A percentile compares a stretch with the other conserved stretches of the same genome.
phyloP scores from a whole-genome alignment of 169 alveolate species.

The Babesia sp. region DNA sequence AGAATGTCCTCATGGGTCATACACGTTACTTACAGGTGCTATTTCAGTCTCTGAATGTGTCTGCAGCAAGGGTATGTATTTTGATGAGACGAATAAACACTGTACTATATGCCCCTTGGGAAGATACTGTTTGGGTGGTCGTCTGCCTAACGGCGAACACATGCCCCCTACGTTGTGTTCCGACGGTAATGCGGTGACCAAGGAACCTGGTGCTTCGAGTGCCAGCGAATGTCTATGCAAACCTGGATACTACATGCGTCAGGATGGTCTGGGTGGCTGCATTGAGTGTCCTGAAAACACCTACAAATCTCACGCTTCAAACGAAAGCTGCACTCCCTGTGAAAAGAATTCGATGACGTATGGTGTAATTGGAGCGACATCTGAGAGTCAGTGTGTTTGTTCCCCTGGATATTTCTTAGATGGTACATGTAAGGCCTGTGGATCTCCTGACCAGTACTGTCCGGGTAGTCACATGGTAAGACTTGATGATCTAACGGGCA shows the following conservation, averaged over 20 bases:
- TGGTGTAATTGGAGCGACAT: slow-evolving; percentile 65
- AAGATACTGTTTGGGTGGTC: slow-evolving; percentile 75
- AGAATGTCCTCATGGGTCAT: slow-evolving; percentile 77
- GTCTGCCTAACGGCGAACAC: slow-evolving; percentile 39
- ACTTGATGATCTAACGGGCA: slow-evolving; percentile 40
- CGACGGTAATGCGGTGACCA: slow-evolving; percentile 67
- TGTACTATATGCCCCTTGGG: slow-evolving; percentile 79
- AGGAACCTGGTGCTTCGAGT: slow-evolving; percentile 73
- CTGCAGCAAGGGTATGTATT: slow-evolving; percentile 66
- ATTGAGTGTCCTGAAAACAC: slow-evolving; percentile 68
- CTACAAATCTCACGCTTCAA: slow-evolving; percentile 59
- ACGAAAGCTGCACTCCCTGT: slow-evolving; percentile 74
- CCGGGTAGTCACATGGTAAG: slow-evolving; percentile 81
- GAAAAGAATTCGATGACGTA: slow-evolving; percentile 68
- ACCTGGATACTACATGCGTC: slow-evolving; percentile 46
- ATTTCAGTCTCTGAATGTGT: slow-evolving; percentile 63
- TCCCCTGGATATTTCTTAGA: slow-evolving; percentile 77
- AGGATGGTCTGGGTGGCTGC: slow-evolving; percentile 22
- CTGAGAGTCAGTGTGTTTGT: slow-evolving; percentile 79
- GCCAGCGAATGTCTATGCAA: slow-evolving; percentile 69
- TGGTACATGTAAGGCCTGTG: slow-evolving; percentile 74
- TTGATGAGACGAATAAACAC: slow-evolving; percentile 11
- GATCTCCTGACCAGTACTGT: slow-evolving; percentile 70
- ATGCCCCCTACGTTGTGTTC: slow-evolving; percentile 44
- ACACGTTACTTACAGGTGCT: slow-evolving; percentile 73